A percentile compares a stretch with the other conserved stretches of the same genome.
Evolutionary conservation across 2,329 filamentous ascomycete genomes (phyloP).

Genomic region (Colletotrichum incanum): DNA sequence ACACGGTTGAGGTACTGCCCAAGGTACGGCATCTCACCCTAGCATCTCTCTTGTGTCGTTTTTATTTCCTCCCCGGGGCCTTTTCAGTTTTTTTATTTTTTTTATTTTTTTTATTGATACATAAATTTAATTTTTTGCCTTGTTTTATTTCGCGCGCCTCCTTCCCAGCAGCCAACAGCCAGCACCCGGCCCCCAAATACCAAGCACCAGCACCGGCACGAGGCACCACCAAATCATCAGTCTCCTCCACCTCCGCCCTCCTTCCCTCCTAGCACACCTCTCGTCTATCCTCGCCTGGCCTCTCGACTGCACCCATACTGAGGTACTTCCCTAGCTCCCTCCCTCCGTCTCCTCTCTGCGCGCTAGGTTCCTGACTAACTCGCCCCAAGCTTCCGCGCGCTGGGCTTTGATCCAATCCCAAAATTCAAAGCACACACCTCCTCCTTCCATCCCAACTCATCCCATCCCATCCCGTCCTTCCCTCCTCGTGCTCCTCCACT

Average conservation of each 20-base stretch:
- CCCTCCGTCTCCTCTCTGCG: conserved; percentile 24
- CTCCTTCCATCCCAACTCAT: conserved; percentile 3
- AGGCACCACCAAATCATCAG: background rate
- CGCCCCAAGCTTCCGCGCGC: conserved; percentile 36
- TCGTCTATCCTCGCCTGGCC: conserved; percentile 10
- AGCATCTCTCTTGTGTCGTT: background rate
- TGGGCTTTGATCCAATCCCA: conserved; percentile 21
- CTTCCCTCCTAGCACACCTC: conserved; percentile 6
- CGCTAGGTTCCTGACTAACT: conserved; percentile 44
- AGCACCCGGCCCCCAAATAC: conserved; percentile 2
- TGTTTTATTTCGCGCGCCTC: background rate
- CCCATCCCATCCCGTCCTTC: background rate
- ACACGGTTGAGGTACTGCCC: background rate
- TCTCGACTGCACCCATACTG: conserved; percentile 7
- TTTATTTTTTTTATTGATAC: background rate
- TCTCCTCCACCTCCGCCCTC: background rate
- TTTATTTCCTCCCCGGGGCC: conserved; percentile 4
- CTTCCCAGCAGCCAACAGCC: background rate
- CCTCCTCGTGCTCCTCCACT: conserved; percentile 17
- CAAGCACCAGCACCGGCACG: background rate
- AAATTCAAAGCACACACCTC: conserved; percentile 36
- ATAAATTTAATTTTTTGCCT: background rate
- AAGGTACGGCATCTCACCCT: background rate
- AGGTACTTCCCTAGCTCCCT: conserved; percentile 20
- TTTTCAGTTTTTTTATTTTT: background rate